These are phyloP conservation scores for Fusarium albosuccineum DNA, from an alignment of 2,329 filamentous ascomycete genomes.

Conservation along the genomic window DNA sequence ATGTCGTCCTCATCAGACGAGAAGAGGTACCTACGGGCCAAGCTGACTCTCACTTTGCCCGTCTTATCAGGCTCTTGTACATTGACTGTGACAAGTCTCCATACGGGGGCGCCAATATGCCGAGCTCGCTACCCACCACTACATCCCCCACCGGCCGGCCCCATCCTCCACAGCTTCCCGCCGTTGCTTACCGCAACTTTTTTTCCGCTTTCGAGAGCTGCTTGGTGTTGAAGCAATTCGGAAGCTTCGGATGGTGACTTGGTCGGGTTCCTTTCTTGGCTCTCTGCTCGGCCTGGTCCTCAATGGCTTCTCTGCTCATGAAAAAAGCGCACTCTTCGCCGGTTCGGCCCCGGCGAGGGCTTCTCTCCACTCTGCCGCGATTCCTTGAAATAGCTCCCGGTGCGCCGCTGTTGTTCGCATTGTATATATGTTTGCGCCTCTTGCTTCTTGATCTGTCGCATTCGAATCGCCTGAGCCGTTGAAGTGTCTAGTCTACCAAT, in stretches of 20 bases:
- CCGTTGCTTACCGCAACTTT: conserved; percentile 29
- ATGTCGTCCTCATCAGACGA: conserved; percentile 9
- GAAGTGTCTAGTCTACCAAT: conserved; percentile 4
- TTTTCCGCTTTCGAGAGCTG: background rate
- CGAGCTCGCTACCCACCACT: conserved; percentile 7
- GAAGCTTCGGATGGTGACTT: conserved; percentile 41
- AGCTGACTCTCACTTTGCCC: conserved; percentile 1
- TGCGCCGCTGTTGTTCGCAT: conserved; percentile 21
- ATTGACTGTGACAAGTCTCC: conserved; percentile 1
- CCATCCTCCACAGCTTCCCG: conserved; percentile 25
- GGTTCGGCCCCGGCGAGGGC: conserved; percentile 7
- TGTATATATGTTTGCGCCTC: conserved; percentile 2
- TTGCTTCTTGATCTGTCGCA: conserved; percentile 1
- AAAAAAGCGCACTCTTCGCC: conserved; percentile 17
- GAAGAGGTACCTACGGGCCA: conserved; percentile 8
- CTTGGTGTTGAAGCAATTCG: conserved; percentile 44
- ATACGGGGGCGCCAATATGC: background rate
- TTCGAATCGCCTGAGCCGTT: background rate
- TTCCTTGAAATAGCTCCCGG: conserved; percentile 32
- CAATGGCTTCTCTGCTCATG: conserved; percentile 13
- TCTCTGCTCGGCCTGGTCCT: conserved; percentile 17
- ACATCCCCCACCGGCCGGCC: conserved; percentile 32
- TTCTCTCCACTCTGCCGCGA: conserved; percentile 15
- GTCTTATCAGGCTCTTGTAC: background rate
- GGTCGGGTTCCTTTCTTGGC: conserved; percentile 19